Conservation (phyloP, 2,329 filamentous ascomycete genomes). For the Rosellinia necatrix region DNA sequence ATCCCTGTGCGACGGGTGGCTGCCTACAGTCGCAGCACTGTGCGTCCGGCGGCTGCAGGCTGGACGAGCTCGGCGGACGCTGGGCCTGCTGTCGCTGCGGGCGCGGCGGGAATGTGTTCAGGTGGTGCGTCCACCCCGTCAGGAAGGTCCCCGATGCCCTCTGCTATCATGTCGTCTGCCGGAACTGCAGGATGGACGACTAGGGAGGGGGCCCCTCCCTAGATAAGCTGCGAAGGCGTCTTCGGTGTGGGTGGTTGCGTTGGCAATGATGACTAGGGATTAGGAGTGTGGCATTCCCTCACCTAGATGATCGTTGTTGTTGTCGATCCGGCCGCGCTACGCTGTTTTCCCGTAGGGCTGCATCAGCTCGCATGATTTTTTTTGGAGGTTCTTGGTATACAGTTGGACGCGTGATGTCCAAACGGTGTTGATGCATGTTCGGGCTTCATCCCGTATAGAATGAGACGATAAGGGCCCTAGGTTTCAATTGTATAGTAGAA, state of each 20-base stretch:
- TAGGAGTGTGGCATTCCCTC: neutral
- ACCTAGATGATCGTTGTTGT: neutral
- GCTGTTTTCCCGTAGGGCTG: neutral
- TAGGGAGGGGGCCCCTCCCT: neutral
- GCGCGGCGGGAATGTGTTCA: constrained; percentile 51
- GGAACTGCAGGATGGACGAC: constrained; percentile 46
- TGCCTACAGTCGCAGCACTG: constrained; percentile 54
- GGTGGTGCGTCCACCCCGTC: constrained; percentile 52
- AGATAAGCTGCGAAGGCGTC: no score
- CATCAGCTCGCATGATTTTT: no score
- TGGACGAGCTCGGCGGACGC: constrained; percentile 52
- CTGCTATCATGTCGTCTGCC: constrained; percentile 58
- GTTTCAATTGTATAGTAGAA: neutral
- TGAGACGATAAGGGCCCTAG: neutral
- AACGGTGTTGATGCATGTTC: neutral
- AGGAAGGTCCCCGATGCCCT: constrained; percentile 53
- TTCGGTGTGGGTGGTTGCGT: no score
- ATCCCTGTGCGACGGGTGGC: constrained; percentile 51
- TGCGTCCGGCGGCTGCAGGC: constrained; percentile 52
- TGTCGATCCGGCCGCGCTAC: neutral
- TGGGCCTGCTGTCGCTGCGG: constrained; percentile 58
- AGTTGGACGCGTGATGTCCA: neutral
- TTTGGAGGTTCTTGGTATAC: neutral
- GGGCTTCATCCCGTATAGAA: neutral
- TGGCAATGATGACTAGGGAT: neutral